A percentile compares a stretch with the other conserved stretches of the same genome.
These are phyloP conservation scores for Cladochytrium replicatum DNA, from an alignment of 192 early-diverging fungal genomes.

Conservation along the genomic window DNA sequence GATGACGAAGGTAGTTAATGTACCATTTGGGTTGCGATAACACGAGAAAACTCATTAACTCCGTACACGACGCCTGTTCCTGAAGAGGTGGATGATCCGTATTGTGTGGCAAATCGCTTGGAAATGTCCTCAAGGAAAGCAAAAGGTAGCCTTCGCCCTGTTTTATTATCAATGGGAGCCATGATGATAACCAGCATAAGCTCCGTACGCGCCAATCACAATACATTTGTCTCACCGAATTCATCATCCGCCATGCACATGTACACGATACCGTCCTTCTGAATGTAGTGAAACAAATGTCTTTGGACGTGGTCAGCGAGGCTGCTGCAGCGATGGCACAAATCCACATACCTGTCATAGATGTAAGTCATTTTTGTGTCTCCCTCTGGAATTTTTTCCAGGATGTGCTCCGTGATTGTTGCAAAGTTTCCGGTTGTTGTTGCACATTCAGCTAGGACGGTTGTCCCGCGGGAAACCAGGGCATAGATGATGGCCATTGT, in stretches of 20 bases:
- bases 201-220: no score
- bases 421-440: slow-evolving; percentile 73
- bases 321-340: neutral
- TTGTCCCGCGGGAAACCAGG: slow-evolving; percentile 64
- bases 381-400: slow-evolving; percentile 81
- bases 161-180: neutral
- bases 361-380: slow-evolving; percentile 88
- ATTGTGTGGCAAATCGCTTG: slow-evolving; percentile 48
- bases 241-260: slow-evolving; percentile 77
- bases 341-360: slow-evolving; percentile 60
- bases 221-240: slow-evolving; percentile 52
- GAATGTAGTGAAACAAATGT: slow-evolving; percentile 88
- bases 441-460: slow-evolving; percentile 77
- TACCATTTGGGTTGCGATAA: slow-evolving; percentile 78
- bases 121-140: slow-evolving; percentile 79
- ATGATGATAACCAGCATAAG: slow-evolving; percentile 12
- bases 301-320: slow-evolving; percentile 18
- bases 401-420: slow-evolving; percentile 71
- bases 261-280: slow-evolving; percentile 66
- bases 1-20: neutral
- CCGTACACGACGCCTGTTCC: slow-evolving; percentile 57
- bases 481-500: slow-evolving; percentile 70
- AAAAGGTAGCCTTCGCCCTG: slow-evolving; percentile 77
- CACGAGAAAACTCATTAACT: slow-evolving; percentile 71
- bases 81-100: no score